Percentiles rank a stretch among this genome's conserved stretches.
phyloP scores from a whole-genome alignment of 768 basidiomycete genomes.

The Amanita fuliginea region DNA sequence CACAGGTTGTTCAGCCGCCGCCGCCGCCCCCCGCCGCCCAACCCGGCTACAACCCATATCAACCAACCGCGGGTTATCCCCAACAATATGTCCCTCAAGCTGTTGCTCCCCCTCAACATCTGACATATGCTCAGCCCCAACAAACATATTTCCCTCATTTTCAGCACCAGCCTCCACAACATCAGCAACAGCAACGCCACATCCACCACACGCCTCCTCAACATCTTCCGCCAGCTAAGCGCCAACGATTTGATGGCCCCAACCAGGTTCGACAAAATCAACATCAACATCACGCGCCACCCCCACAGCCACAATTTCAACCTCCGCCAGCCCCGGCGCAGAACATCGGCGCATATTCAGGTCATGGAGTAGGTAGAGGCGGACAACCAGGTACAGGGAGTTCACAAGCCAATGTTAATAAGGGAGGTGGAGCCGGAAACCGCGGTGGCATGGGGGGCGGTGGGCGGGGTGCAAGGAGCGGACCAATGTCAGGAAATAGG shows the following conservation, averaged over 20 bases:
- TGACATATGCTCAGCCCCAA: constrained; percentile 37
- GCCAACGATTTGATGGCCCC: constrained; percentile 81
- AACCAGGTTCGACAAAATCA: constrained; percentile 39
- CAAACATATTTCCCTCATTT: constrained; percentile 36
- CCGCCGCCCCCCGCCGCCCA: constrained; percentile 45
- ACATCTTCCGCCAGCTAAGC: constrained; percentile 85
- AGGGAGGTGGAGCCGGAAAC: constrained; percentile 18
- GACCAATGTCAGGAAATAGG: constrained; percentile 34
- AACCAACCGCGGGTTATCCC: constrained; percentile 53
- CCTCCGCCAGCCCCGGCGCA: constrained; percentile 40
- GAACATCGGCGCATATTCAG: constrained; percentile 25
- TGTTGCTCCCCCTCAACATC: constrained; percentile 39
- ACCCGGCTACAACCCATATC: constrained; percentile 67
- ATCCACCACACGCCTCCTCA: constrained; percentile 60
- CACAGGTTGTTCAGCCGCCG: constrained; percentile 36
- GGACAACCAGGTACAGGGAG: constrained; percentile 27
- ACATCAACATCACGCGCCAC: constrained; percentile 32
- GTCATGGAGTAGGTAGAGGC: constrained; percentile 24
- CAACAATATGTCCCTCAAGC: constrained; percentile 60
- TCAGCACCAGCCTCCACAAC: constrained; percentile 31
- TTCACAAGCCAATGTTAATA: constrained; percentile 11
- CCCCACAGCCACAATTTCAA: constrained; percentile 59
- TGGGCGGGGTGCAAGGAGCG: constrained; percentile 40
- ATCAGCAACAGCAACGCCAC: constrained; percentile 38
- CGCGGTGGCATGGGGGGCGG: constrained; percentile 32